Evolutionary conservation across 805 yeast species (phyloP).

Genomic region (Yarrowia alimentaria): DNA sequence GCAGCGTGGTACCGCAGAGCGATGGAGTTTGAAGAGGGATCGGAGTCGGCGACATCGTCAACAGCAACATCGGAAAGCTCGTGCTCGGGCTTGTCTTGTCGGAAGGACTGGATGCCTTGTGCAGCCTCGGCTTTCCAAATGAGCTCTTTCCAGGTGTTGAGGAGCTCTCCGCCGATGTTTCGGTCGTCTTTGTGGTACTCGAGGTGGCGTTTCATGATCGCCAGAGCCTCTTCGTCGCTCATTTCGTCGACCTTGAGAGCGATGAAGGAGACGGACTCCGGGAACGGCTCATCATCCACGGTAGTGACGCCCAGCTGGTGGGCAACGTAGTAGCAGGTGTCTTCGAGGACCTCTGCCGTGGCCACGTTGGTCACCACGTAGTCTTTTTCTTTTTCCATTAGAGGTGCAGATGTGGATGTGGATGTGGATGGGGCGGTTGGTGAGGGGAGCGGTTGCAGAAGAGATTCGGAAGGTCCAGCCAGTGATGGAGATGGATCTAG

Average conservation of each 20-base stretch:
- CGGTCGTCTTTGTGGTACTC: slow-evolving; percentile 49
- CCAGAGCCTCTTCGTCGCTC: slow-evolving; percentile 44
- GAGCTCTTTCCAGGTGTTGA: slow-evolving; percentile 3
- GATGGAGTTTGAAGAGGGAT: too few species aligned
- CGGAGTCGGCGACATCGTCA: slow-evolving; percentile 7
- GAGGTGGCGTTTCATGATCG: slow-evolving; percentile 44
- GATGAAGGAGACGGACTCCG: slow-evolving; percentile 10
- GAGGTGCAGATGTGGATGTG: too few species aligned
- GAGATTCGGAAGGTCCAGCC: too few species aligned
- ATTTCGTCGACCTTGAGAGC: slow-evolving; percentile 40
- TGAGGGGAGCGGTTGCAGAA: too few species aligned
- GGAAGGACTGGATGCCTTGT: too few species aligned
- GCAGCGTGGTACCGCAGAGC: slow-evolving; percentile 41
- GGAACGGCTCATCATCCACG: slow-evolving; percentile 15
- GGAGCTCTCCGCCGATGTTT: slow-evolving; percentile 41
- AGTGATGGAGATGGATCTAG: too few species aligned
- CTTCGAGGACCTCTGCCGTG: slow-evolving; percentile 22
- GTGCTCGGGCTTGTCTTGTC: too few species aligned
- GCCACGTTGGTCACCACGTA: background rate
- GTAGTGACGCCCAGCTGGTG: slow-evolving; percentile 7
- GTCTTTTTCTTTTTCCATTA: too few species aligned
- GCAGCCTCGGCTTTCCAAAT: background rate
- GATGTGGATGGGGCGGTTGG: too few species aligned
- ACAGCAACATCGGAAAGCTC: too few species aligned
- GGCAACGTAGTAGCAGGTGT: slow-evolving; percentile 24